phyloP scores from a whole-genome alignment of 2,329 filamentous ascomycete species.

The Trichoderma sp. region DNA sequence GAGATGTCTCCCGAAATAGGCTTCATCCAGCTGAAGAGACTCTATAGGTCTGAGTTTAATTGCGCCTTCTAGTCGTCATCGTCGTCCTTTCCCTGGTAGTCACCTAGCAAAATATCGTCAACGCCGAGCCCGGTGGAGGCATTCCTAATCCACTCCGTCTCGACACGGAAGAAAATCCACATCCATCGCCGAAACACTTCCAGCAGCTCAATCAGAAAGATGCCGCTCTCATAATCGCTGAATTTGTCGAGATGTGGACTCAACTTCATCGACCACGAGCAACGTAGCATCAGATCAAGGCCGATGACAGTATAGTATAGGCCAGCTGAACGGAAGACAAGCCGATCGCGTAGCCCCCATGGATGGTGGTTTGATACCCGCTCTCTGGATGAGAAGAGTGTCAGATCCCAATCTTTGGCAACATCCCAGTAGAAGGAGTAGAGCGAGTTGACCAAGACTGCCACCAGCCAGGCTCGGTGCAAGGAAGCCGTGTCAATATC shows the following conservation, averaged over 20 bases:
- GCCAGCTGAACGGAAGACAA: slow-evolving; percentile 69
- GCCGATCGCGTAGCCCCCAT: slow-evolving; percentile 73
- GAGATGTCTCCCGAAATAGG: not conserved
- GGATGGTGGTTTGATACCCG: slow-evolving; percentile 67
- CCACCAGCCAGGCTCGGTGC: slow-evolving; percentile 66
- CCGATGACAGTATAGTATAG: slow-evolving; percentile 82
- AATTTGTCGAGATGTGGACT: slow-evolving; percentile 80
- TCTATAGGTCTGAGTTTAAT: not conserved
- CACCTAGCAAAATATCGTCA: slow-evolving; percentile 75
- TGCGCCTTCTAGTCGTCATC: slow-evolving; percentile 36
- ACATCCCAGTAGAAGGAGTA: slow-evolving; percentile 99
- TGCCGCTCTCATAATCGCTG: slow-evolving; percentile 81
- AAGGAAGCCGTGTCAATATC: slow-evolving; percentile 45
- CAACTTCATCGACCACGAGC: slow-evolving; percentile 89
- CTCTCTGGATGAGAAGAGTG: slow-evolving; percentile 67
- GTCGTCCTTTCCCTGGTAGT: slow-evolving; percentile 65
- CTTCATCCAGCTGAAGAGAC: not conserved
- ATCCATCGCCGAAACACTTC: slow-evolving; percentile 90
- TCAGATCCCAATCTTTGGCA: slow-evolving; percentile 93
- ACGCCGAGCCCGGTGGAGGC: slow-evolving; percentile 53
- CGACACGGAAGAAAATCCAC: slow-evolving; percentile 95
- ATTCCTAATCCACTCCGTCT: slow-evolving; percentile 83
- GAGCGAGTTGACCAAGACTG: slow-evolving; percentile 77
- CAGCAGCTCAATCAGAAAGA: slow-evolving; percentile 83
- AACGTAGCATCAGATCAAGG: slow-evolving; percentile 79